Conservation (phyloP, 2,329 filamentous ascomycete genomes). For the Aspergillus ochraceus region DNA sequence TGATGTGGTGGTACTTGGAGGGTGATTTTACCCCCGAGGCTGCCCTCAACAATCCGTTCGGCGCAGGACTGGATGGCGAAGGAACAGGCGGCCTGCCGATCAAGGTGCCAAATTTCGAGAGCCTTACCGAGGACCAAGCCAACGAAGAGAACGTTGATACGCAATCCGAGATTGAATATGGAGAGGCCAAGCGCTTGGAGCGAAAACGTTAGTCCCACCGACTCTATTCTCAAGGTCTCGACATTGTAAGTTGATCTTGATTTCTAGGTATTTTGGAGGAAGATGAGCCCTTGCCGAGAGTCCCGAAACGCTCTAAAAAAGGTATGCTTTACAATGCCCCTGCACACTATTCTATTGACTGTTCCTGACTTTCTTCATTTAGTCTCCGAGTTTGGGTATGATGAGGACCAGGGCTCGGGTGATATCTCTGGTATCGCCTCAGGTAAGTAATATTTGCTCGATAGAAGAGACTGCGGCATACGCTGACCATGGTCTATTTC, state of each 20-base stretch:
- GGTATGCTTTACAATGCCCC: constrained; percentile 22
- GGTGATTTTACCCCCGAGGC: constrained; percentile 90
- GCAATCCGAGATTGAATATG: constrained; percentile 49
- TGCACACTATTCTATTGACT: background rate
- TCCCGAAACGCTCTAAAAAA: constrained; percentile 47
- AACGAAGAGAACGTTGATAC: constrained; percentile 53
- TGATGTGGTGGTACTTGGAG: constrained; percentile 99
- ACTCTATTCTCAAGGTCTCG: background rate
- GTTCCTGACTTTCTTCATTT: background rate
- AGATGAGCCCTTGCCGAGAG: constrained; percentile 47
- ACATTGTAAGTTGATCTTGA: constrained; percentile 10
- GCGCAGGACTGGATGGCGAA: constrained; percentile 51
- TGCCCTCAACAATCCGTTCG: constrained; percentile 88
- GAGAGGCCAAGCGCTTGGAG: constrained; percentile 49
- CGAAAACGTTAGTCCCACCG: constrained; percentile 41
- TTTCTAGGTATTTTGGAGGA: constrained; percentile 47
- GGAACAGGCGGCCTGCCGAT: constrained; percentile 45
- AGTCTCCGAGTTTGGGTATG: constrained; percentile 28
- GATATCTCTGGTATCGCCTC: constrained; percentile 21
- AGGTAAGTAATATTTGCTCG: constrained; percentile 8
- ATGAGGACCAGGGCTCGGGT: constrained; percentile 35
- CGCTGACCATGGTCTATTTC: background rate
- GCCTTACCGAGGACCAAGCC: constrained; percentile 51
- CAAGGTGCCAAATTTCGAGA: constrained; percentile 49
- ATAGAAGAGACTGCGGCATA: background rate